Percentiles rank a stretch among this genome's conserved stretches.
phyloP scores from a whole-genome alignment of 495 filamentous ascomycete species.

The Xylaria sp. region DNA sequence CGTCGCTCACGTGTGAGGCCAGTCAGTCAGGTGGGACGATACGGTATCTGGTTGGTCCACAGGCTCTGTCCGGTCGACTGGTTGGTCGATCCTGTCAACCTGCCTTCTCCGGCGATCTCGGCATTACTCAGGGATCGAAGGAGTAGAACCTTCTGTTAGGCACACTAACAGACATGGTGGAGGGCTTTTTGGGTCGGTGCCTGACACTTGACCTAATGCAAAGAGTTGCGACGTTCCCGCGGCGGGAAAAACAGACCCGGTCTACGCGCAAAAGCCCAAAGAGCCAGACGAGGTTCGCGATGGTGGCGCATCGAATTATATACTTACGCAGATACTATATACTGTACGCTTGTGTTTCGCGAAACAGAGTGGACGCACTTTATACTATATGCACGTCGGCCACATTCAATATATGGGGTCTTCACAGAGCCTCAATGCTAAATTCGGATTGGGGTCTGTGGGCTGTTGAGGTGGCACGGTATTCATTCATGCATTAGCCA shows the following conservation, averaged over 20 bases:
- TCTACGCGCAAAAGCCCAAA: conserved; percentile 10
- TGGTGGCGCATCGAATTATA: background rate
- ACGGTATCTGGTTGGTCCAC: conserved; percentile 39
- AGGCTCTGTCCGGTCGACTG: conserved; percentile 12
- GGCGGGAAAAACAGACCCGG: conserved; percentile 26
- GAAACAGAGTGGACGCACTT: conserved; percentile 11
- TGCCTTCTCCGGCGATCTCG: conserved; percentile 41
- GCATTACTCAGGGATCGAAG: conserved; percentile 36
- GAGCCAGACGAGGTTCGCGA: background rate
- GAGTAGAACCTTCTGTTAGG: conserved; percentile 21
- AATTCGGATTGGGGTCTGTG: conserved; percentile 25
- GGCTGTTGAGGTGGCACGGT: background rate
- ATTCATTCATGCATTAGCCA: conserved; percentile 1
- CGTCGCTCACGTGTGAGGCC: conserved; percentile 21
- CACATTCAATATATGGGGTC: conserved; percentile 26
- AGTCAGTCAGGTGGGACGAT: conserved; percentile 40
- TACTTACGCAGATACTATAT: background rate
- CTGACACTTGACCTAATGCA: conserved; percentile 35
- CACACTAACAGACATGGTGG: conserved; percentile 26
- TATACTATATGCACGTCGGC: conserved; percentile 8
- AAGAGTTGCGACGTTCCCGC: conserved; percentile 37
- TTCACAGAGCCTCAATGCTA: conserved; percentile 35
- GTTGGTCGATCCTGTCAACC: conserved; percentile 26
- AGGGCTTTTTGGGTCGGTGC: conserved; percentile 13
- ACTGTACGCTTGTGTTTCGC: background rate